Conservation (phyloP, 768 basidiomycete species). For the Cytidiella melzeri region DNA sequence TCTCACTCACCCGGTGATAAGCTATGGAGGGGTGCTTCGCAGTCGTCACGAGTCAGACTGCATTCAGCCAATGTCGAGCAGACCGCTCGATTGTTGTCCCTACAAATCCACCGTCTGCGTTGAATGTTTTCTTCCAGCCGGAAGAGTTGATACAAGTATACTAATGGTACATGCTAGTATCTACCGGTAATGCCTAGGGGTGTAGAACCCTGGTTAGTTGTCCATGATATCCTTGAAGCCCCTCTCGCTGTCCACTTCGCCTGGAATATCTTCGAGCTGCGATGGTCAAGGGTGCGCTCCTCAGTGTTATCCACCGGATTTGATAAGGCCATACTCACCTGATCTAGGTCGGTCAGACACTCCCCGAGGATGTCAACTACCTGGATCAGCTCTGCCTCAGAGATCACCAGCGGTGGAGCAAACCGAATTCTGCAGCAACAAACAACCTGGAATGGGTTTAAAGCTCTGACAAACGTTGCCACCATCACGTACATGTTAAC, state of each 20-base stretch:
- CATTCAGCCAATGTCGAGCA: not conserved
- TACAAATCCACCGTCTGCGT: not conserved
- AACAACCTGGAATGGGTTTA: not conserved
- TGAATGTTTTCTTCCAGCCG: not conserved
- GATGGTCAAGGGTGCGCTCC: constrained; percentile 19
- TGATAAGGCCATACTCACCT: constrained; percentile 35
- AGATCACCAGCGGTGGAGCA: constrained; percentile 91
- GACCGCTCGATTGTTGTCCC: not conserved
- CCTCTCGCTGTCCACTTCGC: constrained; percentile 55
- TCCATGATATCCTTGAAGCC: constrained; percentile 39
- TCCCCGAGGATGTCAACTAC: constrained; percentile 73
- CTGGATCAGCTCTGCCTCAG: constrained; percentile 76
- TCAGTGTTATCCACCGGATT: not conserved
- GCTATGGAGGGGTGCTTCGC: not conserved
- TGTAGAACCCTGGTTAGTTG: constrained; percentile 7
- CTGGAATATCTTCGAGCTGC: constrained; percentile 55
- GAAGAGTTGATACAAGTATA: not conserved
- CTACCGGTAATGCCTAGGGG: too few species aligned
- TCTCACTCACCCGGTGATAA: too few species aligned
- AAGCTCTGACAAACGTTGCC: not conserved
- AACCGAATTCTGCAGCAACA: constrained; percentile 90
- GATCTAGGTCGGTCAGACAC: constrained; percentile 75
- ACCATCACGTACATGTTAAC: constrained; percentile 71
- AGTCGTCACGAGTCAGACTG: not conserved
- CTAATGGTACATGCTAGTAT: too few species aligned